These are phyloP conservation scores for Hysterangium stoloniferum DNA, from an alignment of 768 basidiomycete species.

Conservation along the genomic window DNA sequence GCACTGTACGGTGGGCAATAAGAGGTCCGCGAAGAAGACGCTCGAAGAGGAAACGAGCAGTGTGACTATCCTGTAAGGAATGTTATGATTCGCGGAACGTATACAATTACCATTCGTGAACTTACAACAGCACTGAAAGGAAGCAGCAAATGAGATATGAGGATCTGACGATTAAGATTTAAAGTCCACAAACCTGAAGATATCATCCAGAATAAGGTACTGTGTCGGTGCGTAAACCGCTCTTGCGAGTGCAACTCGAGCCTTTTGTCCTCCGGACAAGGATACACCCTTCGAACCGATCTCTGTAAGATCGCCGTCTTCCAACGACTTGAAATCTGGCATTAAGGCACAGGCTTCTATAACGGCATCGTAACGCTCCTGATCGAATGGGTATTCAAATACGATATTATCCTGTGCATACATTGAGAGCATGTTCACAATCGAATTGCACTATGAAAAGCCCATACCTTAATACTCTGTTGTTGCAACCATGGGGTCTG, in stretches of 20 bases:
- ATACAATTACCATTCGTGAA: constrained; percentile 9
- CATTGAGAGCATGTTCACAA: neutral
- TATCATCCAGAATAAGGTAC: constrained; percentile 12
- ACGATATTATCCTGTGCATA: constrained; percentile 11
- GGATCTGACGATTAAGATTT: neutral
- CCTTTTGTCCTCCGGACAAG: constrained; percentile 78
- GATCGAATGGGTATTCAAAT: constrained; percentile 35
- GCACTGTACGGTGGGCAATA: constrained; percentile 58
- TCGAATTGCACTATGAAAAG: neutral
- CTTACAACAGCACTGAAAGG: constrained; percentile 75
- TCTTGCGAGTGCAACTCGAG: constrained; percentile 78
- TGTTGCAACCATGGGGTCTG: constrained; percentile 67
- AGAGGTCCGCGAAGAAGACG: constrained; percentile 60
- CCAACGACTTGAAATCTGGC: constrained; percentile 75
- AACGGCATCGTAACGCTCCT: constrained; percentile 66
- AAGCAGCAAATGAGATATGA: constrained; percentile 41
- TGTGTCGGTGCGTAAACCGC: constrained; percentile 69
- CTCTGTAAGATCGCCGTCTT: constrained; percentile 81
- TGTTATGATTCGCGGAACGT: neutral
- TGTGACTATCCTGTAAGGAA: constrained; percentile 52
- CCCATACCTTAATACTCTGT: constrained; percentile 52
- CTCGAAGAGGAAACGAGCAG: constrained; percentile 54
- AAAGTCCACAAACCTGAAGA: constrained; percentile 5
- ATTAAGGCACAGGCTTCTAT: constrained; percentile 78
- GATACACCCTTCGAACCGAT: constrained; percentile 75